These are phyloP conservation scores for Gonapodya sp. DNA, from an alignment of 192 early-diverging fungal genomes.

Conservation along the genomic window DNA sequence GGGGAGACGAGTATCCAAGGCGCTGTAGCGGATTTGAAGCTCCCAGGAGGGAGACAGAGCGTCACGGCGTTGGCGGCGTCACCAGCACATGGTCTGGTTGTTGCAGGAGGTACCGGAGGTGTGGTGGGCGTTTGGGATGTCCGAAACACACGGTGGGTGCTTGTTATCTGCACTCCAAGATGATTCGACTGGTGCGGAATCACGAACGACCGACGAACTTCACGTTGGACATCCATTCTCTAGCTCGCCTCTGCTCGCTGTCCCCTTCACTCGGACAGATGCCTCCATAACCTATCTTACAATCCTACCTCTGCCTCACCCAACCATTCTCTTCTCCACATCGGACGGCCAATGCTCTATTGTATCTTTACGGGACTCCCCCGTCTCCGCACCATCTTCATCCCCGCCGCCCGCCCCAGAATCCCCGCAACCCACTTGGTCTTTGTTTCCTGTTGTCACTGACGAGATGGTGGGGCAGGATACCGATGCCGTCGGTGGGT, in stretches of 20 bases:
- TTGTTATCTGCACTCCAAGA: background rate
- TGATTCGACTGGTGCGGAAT: too few relatives aligned
- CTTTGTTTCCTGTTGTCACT: background rate
- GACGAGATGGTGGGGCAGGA: background rate
- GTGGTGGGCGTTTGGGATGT: background rate
- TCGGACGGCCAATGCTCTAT: constrained; percentile 4
- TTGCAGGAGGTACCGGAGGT: background rate
- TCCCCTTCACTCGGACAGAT: background rate
- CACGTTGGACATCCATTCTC: background rate
- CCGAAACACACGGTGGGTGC: background rate
- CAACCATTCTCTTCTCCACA: background rate
- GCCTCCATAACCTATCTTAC: background rate
- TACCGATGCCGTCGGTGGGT: background rate
- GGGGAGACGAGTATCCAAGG: background rate
- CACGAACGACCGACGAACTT: too few relatives aligned
- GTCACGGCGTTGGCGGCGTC: background rate
- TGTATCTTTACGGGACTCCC: background rate
- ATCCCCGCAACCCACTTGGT: background rate
- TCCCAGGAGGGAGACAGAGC: background rate
- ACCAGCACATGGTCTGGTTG: background rate
- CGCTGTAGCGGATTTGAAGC: background rate
- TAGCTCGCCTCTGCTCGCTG: background rate
- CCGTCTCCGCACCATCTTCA: too few relatives aligned
- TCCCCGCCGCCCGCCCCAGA: background rate
- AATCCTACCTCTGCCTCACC: background rate